Base-by-base conservation (phyloP, 345 rosid genomes). In the Rubroshorea leprosula region DNA sequence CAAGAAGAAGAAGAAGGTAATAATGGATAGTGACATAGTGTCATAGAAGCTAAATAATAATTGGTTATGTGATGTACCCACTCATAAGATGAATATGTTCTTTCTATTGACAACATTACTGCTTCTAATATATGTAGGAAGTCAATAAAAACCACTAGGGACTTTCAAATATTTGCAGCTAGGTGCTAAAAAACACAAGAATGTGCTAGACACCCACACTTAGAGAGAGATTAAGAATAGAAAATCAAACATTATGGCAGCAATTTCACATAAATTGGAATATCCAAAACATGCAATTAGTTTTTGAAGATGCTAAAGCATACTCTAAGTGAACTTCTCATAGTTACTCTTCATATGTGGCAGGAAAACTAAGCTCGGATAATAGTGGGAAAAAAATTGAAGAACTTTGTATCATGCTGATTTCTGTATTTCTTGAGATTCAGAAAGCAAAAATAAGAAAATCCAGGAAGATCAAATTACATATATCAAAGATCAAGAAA, bases 401-500 rank as follows among this genome's bases (percentile, higher is more conserved):
- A 35, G 41, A 44, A 44, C 9, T 8, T 12, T 5, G 10, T 31
- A 21, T 38, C 55, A 21, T 20, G 2, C 29, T 38, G 22, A 38
- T 22, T 3, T 41, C 20, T 50, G 35, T 2, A 38, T 17, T 47
- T 47, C n/a, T n/a, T n/a, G n/a, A n/a, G n/a, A n/a, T n/a, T 9
- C 48, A 0, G 47, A n/a, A 10, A 44, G 18, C 14, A 39, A 39
- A 39, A 8, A 5, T 14, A 44, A 16, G n/a, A 44, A 5, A 50
- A 16, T 46, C 20, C 29, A 50, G 5, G 21, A 60, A 35, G 49
- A 60, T 31, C 23, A 22, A 16, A 27, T 26, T 14, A 20, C 25
- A 38, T 44, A 29, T 29, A 29, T 44, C 47, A 44, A 57, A 67
- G 51, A 26, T 48, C 26, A 56, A 60, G 57, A 67, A 53, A 57